Evolutionary conservation across 768 basidiomycete species (phyloP).

Genomic region (Amanita muscaria): DNA sequence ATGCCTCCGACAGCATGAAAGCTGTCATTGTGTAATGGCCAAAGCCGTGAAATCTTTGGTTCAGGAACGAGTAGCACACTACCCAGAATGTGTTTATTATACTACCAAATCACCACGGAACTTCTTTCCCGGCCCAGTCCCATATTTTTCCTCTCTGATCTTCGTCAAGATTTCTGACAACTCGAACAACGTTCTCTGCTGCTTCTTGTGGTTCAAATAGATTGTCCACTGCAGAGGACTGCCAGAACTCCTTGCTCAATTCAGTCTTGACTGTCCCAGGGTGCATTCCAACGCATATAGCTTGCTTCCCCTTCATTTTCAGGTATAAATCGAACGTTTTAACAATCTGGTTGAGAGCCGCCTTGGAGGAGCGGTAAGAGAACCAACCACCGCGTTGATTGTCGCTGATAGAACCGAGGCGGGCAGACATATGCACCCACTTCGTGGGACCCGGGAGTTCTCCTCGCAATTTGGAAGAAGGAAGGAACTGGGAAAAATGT

Average conservation of each 20-base stretch:
- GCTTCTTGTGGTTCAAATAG: constrained; percentile 44
- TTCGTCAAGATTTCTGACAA: constrained; percentile 32
- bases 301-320: constrained; percentile 33
- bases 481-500: constrained; percentile 53
- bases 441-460: constrained; percentile 29
- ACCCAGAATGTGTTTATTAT: not conserved
- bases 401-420: constrained; percentile 50
- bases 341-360: constrained; percentile 55
- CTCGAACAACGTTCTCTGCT: constrained; percentile 35
- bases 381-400: constrained; percentile 55
- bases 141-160: constrained; percentile 42
- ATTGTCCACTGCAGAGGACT: constrained; percentile 25
- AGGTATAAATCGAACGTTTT: constrained; percentile 52
- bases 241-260: constrained; percentile 47
- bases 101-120: constrained; percentile 25
- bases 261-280: constrained; percentile 56
- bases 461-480: constrained; percentile 18
- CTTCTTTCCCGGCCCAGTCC: constrained; percentile 49
- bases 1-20: no score
- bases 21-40: no score
- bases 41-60: no score
- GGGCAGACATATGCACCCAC: constrained; percentile 54
- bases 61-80: not conserved
- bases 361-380: constrained; percentile 53
- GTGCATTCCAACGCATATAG: constrained; percentile 48